Conservation (phyloP, 1,284 basidiomycete genomes). For the Boletus sp. region DNA sequence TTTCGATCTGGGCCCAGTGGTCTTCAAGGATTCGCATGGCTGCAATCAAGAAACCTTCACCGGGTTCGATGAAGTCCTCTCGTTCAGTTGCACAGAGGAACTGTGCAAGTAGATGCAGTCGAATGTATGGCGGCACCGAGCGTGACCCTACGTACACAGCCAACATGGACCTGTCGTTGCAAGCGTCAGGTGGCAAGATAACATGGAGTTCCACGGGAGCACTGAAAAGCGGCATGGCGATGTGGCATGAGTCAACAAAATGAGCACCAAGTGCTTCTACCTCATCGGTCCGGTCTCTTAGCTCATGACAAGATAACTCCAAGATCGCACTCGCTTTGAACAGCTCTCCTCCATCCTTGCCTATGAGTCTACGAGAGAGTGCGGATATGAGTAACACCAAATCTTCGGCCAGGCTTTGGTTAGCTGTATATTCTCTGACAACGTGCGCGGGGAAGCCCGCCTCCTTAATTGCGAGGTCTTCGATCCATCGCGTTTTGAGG, state of each 20-base stretch:
- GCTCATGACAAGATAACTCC: slow-evolving; percentile 11
- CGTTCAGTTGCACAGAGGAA: slow-evolving; percentile 53
- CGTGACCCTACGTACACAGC: slow-evolving; percentile 79
- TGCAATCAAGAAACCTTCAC: slow-evolving; percentile 72
- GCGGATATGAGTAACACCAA: slow-evolving; percentile 50
- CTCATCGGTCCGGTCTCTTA: slow-evolving; percentile 47
- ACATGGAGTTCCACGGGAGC: slow-evolving; percentile 68
- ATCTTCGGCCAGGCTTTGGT: slow-evolving; percentile 40
- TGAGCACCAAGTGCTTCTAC: slow-evolving; percentile 65
- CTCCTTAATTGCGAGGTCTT: slow-evolving; percentile 78
- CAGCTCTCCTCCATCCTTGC: slow-evolving; percentile 34
- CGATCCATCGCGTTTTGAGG: slow-evolving; percentile 76
- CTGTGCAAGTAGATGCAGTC: slow-evolving; percentile 75
- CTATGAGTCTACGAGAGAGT: slow-evolving; percentile 49
- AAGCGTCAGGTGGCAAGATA: slow-evolving; percentile 43
- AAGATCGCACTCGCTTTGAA: slow-evolving; percentile 11
- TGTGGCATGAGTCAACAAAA: slow-evolving; percentile 41
- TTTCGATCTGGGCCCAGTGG: slow-evolving; percentile 62
- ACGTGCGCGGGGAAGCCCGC: slow-evolving; percentile 79
- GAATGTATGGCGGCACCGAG: slow-evolving; percentile 76
- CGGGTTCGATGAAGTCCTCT: slow-evolving; percentile 57
- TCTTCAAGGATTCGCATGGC: slow-evolving; percentile 74
- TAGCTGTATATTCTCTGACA: slow-evolving; percentile 54
- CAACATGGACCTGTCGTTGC: slow-evolving; percentile 55
- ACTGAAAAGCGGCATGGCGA: slow-evolving; percentile 61